phyloP scores from a whole-genome alignment of 192 early-diverging fungal genomes.

The Glomus cerebriforme region DNA sequence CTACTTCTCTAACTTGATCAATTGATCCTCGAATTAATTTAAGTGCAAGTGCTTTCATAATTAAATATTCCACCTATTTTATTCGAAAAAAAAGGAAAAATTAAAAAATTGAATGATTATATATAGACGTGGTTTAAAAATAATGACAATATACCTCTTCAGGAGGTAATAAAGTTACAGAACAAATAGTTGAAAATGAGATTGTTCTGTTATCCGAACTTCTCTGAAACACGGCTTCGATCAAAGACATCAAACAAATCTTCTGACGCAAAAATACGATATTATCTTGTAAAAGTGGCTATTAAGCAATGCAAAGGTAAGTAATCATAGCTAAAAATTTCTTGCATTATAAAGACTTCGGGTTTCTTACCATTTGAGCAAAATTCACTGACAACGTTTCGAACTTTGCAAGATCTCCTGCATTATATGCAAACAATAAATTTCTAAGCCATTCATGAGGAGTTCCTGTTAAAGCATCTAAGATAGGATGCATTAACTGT shows the following conservation, averaged over 20 bases:
- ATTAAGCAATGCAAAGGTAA: neutral
- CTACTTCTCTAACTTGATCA: constrained; percentile 90
- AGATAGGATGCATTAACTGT: constrained; percentile 86
- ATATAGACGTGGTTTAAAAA: neutral
- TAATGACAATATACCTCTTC: constrained; percentile 57
- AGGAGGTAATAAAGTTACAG: constrained; percentile 73
- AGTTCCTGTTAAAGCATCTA: constrained; percentile 75
- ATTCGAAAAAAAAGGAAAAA: neutral
- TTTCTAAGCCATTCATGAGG: constrained; percentile 84
- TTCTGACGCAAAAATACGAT: constrained; percentile 86
- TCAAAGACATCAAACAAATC: constrained; percentile 95
- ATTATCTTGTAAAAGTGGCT: constrained; percentile 82
- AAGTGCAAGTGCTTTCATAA: constrained; percentile 97
- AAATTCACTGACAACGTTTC: constrained; percentile 78
- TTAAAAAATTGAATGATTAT: neutral
- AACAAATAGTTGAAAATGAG: constrained; percentile 78
- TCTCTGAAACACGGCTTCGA: constrained; percentile 91
- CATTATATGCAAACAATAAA: constrained; percentile 90
- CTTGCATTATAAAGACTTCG: constrained; percentile 11
- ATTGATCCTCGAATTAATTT: constrained; percentile 91
- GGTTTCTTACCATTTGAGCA: constrained; percentile 51
- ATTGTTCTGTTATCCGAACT: constrained; percentile 73
- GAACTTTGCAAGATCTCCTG: constrained; percentile 91
- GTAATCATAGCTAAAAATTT: constrained; percentile 6
- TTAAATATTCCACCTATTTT: constrained; percentile 86